Base-by-base conservation (phyloP, 176 grass and related monocot genomes). In the Secale cereale region DNA sequence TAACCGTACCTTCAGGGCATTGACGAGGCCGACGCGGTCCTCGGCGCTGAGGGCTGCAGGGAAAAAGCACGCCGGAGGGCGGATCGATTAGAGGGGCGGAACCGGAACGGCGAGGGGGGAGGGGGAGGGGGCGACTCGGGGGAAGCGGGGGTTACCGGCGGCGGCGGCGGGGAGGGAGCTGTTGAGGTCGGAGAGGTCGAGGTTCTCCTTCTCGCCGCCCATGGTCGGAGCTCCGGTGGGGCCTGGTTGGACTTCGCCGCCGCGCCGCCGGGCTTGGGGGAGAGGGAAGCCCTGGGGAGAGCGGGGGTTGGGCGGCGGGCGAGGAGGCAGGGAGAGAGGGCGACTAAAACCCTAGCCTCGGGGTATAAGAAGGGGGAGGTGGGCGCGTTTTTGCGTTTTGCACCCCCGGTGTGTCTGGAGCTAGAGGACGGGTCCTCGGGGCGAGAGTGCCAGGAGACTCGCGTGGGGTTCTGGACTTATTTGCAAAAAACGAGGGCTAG, bases 1-100 rank as follows among this genome's bases (percentile, higher is more conserved):
- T 81, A 87, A 33, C 39, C 79, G 19, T 7, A 90, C 92, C 91
- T 93, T 93, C 17, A 93, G 79, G 73, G 91, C 89, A 81, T 86
- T 92, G 67, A 94, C 90, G 39, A 92, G 70, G 33, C 86, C 92
- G n/a, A 83, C 92, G 79, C 91, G 86, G 59, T 97, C 94, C 67
- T 92, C 85, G 41, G 83, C 81, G 74, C 88, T 92, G 85, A 94
- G 85, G 41, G 88, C 92, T 94, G 83, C 15, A 77, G 13, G 5
- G 4, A 46, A 65, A 32, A 82, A 83, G 19, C 81, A 59, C 19
- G 2, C 13, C 50, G 69, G 35, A 77, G 79, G 9, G 30, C 19
- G 19, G 52, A 81, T 87, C 77, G 65, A 30, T 87, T 78, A 81
- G 16, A 67, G 48, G 30, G 2, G 31, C 4, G 3, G 22, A 13